A percentile compares a stretch with the other conserved stretches of the same genome.
Evolutionary conservation across 768 basidiomycete species (phyloP).

Genomic region (Calocera viscosa): DNA sequence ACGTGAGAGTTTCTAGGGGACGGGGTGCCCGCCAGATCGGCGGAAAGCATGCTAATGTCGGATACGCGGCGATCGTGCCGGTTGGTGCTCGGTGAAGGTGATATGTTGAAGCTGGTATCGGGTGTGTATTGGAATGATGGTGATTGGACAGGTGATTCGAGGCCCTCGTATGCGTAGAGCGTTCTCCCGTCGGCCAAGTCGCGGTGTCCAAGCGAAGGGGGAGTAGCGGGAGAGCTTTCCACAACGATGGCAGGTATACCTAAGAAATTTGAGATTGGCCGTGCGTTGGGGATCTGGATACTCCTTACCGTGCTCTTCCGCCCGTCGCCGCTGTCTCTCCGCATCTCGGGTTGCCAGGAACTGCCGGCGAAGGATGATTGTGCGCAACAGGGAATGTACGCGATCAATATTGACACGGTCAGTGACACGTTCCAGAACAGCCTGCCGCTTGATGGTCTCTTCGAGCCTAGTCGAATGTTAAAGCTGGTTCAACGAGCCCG

Average conservation of each 20-base stretch:
- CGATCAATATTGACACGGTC: slow-evolving; percentile 78
- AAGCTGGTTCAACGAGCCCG: neutral
- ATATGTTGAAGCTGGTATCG: slow-evolving; percentile 8
- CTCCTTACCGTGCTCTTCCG: neutral
- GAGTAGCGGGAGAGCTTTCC: slow-evolving; percentile 20
- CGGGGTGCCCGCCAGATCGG: neutral
- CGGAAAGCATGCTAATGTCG: neutral
- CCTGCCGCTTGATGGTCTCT: slow-evolving; percentile 63
- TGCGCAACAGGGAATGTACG: slow-evolving; percentile 65
- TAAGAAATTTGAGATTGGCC: neutral
- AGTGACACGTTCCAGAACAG: slow-evolving; percentile 64
- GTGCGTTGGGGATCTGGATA: neutral
- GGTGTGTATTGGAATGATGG: neutral
- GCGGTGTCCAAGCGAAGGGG: slow-evolving; percentile 12
- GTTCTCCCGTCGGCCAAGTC: neutral
- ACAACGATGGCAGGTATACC: slow-evolving; percentile 25
- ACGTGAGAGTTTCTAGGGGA: slow-evolving; percentile 1
- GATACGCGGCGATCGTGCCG: slow-evolving; percentile 6
- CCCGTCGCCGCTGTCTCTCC: neutral
- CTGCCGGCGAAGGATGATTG: slow-evolving; percentile 56
- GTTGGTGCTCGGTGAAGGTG: neutral
- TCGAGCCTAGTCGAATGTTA: slow-evolving; percentile 43
- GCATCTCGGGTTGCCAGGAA: slow-evolving; percentile 44
- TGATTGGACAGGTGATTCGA: slow-evolving; percentile 1
- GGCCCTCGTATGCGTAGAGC: neutral